Evolutionary conservation across 768 basidiomycete species (phyloP).

Genomic region (Mycena belliarum): DNA sequence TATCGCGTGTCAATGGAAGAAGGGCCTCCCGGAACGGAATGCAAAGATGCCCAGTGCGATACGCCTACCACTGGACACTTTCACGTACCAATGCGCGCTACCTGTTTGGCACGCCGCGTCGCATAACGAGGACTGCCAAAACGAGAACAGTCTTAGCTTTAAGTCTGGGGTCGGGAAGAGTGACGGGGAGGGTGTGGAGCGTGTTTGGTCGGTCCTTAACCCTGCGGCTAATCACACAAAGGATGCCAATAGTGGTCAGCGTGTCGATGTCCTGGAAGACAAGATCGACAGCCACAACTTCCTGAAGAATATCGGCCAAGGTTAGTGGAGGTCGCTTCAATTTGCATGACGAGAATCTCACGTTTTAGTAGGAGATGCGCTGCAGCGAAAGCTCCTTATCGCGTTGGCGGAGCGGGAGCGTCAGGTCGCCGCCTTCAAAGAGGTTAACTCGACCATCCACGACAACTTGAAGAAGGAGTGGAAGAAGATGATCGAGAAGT

Average conservation of each 20-base stretch:
- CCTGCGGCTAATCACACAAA: slow-evolving; percentile 24
- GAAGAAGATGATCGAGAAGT: background rate
- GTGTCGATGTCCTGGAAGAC: slow-evolving; percentile 29
- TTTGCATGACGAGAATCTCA: too few species aligned
- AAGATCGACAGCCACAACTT: slow-evolving; percentile 23
- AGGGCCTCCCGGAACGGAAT: background rate
- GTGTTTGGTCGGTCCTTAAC: slow-evolving; percentile 30
- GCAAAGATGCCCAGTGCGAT: background rate
- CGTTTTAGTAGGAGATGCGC: background rate
- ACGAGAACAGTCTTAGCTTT: background rate
- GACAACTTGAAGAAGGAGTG: background rate
- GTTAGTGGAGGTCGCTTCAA: too few species aligned
- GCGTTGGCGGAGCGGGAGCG: background rate
- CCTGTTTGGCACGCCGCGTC: slow-evolving; percentile 1
- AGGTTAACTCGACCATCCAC: background rate
- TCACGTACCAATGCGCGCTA: background rate
- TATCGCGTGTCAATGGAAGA: too few species aligned
- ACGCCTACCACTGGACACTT: background rate
- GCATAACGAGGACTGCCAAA: background rate
- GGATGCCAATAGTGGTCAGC: slow-evolving; percentile 29
- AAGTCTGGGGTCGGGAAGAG: slow-evolving; percentile 11
- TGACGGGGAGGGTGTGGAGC: slow-evolving; percentile 24
- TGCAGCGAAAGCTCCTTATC: background rate
- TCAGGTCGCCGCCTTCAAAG: background rate
- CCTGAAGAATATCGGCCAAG: slow-evolving; percentile 9